A percentile compares a stretch with the other conserved stretches of the same genome.
These are phyloP conservation scores for Kwoniella dendrophila DNA, from an alignment of 768 basidiomycete genomes.

Conservation along the genomic window DNA sequence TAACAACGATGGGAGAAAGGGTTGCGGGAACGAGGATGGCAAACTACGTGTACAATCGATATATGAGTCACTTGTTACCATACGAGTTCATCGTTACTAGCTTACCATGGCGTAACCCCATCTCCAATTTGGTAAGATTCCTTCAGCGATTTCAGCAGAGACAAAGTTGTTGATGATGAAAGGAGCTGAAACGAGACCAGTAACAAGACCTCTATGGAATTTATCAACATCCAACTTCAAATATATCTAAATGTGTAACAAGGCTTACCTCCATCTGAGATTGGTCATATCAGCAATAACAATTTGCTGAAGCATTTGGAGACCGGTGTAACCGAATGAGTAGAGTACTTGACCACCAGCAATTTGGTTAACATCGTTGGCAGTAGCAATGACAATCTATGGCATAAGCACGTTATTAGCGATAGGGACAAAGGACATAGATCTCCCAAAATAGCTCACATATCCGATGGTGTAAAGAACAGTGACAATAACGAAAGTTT, in stretches of 20 bases:
- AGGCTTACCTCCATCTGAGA: constrained; percentile 56
- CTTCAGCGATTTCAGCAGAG: constrained; percentile 55
- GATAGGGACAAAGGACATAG: background rate
- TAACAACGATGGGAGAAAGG: constrained; percentile 52
- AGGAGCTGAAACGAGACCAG: constrained; percentile 50
- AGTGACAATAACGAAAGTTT: constrained; percentile 64
- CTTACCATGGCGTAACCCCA: constrained; percentile 58
- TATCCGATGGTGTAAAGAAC: constrained; percentile 67
- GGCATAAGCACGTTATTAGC: background rate
- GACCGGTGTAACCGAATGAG: constrained; percentile 55
- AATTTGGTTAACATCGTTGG: constrained; percentile 46
- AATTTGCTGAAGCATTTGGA: constrained; percentile 58
- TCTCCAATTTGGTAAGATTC: constrained; percentile 52
- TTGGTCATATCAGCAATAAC: constrained; percentile 59
- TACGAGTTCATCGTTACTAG: no score
- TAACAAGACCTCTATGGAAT: constrained; percentile 34
- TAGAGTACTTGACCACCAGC: constrained; percentile 57
- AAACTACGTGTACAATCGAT: constrained; percentile 20
- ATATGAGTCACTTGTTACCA: background rate
- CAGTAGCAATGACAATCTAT: constrained; percentile 45
- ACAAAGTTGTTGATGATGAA: constrained; percentile 58
- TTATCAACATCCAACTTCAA: background rate
- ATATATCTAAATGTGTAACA: constrained; percentile 1
- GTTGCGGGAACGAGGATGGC: constrained; percentile 55
- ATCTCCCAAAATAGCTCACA: no score